Evolutionary conservation across 129 eudicot genomes (phyloP).

Genomic region (Gnaphalium uliginosum): DNA sequence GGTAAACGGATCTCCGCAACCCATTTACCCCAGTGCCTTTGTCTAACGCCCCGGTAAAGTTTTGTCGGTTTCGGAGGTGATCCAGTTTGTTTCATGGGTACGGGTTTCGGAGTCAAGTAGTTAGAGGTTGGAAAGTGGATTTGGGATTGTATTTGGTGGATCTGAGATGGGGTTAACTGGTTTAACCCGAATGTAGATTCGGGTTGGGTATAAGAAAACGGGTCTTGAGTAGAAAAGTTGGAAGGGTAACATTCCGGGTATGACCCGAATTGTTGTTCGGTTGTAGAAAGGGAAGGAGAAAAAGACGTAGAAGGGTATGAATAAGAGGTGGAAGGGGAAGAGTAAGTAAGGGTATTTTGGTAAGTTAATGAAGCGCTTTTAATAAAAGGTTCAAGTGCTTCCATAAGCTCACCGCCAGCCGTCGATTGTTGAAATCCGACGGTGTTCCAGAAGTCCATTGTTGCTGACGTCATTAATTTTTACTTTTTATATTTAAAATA

Average conservation of each 20-base stretch:
- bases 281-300: slow-evolving; percentile 6
- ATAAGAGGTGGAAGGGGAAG: slow-evolving; percentile 20
- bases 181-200: slow-evolving; percentile 20
- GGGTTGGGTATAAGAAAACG: slow-evolving; percentile 24
- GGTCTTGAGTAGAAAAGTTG: slow-evolving; percentile 16
- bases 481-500: background rate
- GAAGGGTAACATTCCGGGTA: slow-evolving; percentile 27
- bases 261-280: background rate
- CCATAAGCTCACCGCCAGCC: slow-evolving; percentile 70
- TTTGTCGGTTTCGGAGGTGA: slow-evolving; percentile 73
- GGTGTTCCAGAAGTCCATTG: slow-evolving; percentile 57
- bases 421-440: slow-evolving; percentile 25
- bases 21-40: slow-evolving; percentile 93
- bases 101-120: slow-evolving; percentile 38
- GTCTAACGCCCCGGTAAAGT: slow-evolving; percentile 77
- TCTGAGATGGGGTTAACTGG: slow-evolving; percentile 40
- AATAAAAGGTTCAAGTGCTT: slow-evolving; percentile 82
- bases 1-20: slow-evolving; percentile 89
- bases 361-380: slow-evolving; percentile 48
- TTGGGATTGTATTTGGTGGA: slow-evolving; percentile 49
- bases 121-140: slow-evolving; percentile 18
- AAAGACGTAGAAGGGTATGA: slow-evolving; percentile 24
- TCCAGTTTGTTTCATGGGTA: slow-evolving; percentile 56
- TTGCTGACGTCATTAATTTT: slow-evolving; percentile 41
- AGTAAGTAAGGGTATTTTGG: slow-evolving; percentile 21